A percentile compares a stretch with the other conserved stretches of the same genome.
Evolutionary conservation across 73 alveolate species (phyloP).

Genomic region (Tetrahymena elliotti): DNA sequence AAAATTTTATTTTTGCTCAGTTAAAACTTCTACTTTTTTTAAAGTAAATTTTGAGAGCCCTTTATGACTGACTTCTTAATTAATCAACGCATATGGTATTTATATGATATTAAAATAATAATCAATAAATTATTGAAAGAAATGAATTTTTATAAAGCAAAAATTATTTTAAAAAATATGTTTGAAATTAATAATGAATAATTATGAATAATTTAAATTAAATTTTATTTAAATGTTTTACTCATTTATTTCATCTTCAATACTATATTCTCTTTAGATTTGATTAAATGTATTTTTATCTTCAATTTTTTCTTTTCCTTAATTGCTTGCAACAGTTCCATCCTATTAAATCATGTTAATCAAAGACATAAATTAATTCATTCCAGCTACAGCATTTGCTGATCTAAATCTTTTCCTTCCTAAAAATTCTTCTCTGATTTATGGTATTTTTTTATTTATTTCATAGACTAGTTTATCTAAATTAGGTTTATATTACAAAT

Average conservation of each 20-base stretch:
- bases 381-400: neutral
- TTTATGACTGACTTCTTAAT: no score
- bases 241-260: neutral
- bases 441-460: neutral
- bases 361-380: neutral
- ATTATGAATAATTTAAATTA: no score
- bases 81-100: no score
- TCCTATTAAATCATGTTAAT: neutral
- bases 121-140: no score
- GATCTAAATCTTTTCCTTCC: neutral
- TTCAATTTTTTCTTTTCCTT: neutral
- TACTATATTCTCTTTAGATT: neutral
- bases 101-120: no score
- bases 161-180: no score
- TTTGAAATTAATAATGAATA: no score
- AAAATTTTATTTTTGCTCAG: no score
- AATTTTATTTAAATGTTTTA: neutral
- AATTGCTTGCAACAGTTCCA: neutral
- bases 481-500: neutral
- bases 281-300: neutral
- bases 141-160: no score
- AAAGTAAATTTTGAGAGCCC: no score
- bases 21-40: no score
- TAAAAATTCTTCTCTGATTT: neutral
- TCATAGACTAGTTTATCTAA: neutral